phyloP scores from a whole-genome alignment of 2,329 filamentous ascomycete genomes.

The Phyllosticta ampelicida region DNA sequence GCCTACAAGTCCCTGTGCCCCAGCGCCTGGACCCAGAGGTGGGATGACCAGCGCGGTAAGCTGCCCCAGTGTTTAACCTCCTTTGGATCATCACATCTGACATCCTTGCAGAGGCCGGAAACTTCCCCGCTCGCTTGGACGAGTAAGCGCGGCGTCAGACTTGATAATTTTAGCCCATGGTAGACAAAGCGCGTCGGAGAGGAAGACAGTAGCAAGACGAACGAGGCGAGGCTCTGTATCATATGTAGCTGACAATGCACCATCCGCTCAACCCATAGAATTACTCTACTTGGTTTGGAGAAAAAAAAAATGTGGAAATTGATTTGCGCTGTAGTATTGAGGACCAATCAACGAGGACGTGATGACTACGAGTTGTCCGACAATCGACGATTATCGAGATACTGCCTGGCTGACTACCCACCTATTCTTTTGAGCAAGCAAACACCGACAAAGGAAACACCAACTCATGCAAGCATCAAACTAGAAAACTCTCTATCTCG shows the following conservation, averaged over 20 bases:
- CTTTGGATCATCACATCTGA: background rate
- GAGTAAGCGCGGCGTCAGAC: constrained; percentile 9
- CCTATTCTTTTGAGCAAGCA: background rate
- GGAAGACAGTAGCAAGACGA: background rate
- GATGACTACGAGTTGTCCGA: background rate
- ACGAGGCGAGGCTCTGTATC: background rate
- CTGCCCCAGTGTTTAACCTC: background rate
- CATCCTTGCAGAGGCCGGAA: constrained; percentile 11
- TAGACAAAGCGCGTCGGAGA: background rate
- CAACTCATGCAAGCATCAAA: background rate
- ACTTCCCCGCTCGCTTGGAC: constrained; percentile 13
- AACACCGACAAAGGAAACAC: background rate
- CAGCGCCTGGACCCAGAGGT: constrained; percentile 83
- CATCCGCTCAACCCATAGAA: background rate
- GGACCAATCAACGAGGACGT: background rate
- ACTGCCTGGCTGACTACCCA: background rate
- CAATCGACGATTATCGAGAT: background rate
- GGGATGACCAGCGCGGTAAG: constrained; percentile 95
- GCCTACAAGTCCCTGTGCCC: constrained; percentile 97
- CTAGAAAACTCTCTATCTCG: background rate
- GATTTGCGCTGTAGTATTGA: background rate
- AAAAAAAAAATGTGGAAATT: background rate
- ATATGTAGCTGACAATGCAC: background rate
- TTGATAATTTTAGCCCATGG: constrained; percentile 1
- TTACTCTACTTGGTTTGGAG: background rate